A percentile compares a stretch with the other conserved stretches of the same genome.
phyloP scores from a whole-genome alignment of 2,329 filamentous ascomycete genomes.

The Scedosporium boydii region DNA sequence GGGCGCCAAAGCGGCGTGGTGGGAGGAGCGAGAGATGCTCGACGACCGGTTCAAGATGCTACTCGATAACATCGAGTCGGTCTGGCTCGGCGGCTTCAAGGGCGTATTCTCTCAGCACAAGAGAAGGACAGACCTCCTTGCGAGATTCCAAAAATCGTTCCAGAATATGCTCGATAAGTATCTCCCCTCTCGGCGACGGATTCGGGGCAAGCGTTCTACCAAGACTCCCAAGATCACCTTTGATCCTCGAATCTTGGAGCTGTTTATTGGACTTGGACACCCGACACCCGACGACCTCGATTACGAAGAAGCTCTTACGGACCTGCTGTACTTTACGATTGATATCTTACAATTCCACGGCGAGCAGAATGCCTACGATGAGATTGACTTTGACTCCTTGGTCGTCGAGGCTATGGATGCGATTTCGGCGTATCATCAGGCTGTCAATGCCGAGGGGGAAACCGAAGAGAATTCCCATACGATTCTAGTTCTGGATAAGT shows the following conservation, averaged over 20 bases:
- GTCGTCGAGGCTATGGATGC: slow-evolving; percentile 81
- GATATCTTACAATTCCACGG: slow-evolving; percentile 96
- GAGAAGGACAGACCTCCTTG: slow-evolving; percentile 53
- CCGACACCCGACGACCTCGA: slow-evolving; percentile 59
- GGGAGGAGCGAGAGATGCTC: slow-evolving; percentile 72
- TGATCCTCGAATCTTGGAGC: slow-evolving; percentile 60
- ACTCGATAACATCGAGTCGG: slow-evolving; percentile 75
- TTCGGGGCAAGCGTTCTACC: slow-evolving; percentile 43
- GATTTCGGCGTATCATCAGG: slow-evolving; percentile 64
- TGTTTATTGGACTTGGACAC: slow-evolving; percentile 80
- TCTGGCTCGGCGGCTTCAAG: slow-evolving; percentile 92
- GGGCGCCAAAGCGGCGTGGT: slow-evolving; percentile 76
- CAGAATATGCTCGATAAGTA: slow-evolving; percentile 72
- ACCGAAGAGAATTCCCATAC: slow-evolving; percentile 53
- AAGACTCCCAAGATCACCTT: slow-evolving; percentile 34
- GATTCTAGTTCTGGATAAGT: slow-evolving; percentile 83
- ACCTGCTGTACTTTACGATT: slow-evolving; percentile 90
- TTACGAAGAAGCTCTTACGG: slow-evolving; percentile 80
- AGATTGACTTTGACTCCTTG: slow-evolving; percentile 92
- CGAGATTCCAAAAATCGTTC: slow-evolving; percentile 69
- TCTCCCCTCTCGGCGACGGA: slow-evolving; percentile 69
- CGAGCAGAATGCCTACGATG: slow-evolving; percentile 92
- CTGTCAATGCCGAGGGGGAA: slow-evolving; percentile 27
- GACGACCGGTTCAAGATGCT: slow-evolving; percentile 70
- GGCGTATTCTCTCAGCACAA: slow-evolving; percentile 79